Percentiles rank a stretch among this genome's conserved stretches.
Conservation (phyloP, 495 filamentous ascomycete genomes). For the Penicillium diatomitis region DNA sequence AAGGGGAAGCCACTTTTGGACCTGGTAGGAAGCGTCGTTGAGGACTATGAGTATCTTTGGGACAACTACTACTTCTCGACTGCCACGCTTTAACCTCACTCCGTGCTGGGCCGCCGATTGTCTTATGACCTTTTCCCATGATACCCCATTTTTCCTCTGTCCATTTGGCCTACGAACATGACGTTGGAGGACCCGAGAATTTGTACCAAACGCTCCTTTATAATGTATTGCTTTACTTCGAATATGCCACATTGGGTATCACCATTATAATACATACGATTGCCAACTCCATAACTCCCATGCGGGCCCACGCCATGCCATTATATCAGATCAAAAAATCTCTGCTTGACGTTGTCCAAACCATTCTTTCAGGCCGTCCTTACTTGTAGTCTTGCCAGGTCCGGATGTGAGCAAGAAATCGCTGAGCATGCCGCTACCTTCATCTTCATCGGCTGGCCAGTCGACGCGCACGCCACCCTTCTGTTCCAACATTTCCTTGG, state of each 20-base stretch:
- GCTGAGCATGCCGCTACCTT: conserved; percentile 52
- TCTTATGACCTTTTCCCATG: conserved; percentile 13
- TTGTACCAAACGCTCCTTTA: not conserved
- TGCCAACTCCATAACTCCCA: conserved; percentile 13
- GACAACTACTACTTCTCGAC: conserved; percentile 92
- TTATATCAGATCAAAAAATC: conserved; percentile 12
- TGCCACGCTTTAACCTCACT: conserved; percentile 46
- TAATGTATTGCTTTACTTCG: not conserved
- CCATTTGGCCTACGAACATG: not conserved
- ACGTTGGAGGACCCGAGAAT: not conserved
- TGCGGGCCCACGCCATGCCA: conserved; percentile 1
- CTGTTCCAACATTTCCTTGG: conserved; percentile 80
- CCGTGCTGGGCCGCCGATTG: not conserved
- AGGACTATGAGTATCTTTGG: conserved; percentile 97
- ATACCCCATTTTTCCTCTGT: conserved; percentile 14
- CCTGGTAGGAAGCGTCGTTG: conserved; percentile 70
- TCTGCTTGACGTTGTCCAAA: conserved; percentile 30
- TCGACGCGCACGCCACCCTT: conserved; percentile 60
- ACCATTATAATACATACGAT: conserved; percentile 2
- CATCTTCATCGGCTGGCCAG: conserved; percentile 71
- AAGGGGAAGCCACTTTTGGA: conserved; percentile 67
- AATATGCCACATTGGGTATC: conserved; percentile 13
- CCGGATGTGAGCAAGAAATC: conserved; percentile 53
- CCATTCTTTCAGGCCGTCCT: conserved; percentile 31
- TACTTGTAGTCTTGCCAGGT: conserved; percentile 13